Evolutionary conservation across 2,329 filamentous ascomycete genomes (phyloP), one percentile per base, ranked within the genome.

Genomic region (Xylaria sp.): DNA sequence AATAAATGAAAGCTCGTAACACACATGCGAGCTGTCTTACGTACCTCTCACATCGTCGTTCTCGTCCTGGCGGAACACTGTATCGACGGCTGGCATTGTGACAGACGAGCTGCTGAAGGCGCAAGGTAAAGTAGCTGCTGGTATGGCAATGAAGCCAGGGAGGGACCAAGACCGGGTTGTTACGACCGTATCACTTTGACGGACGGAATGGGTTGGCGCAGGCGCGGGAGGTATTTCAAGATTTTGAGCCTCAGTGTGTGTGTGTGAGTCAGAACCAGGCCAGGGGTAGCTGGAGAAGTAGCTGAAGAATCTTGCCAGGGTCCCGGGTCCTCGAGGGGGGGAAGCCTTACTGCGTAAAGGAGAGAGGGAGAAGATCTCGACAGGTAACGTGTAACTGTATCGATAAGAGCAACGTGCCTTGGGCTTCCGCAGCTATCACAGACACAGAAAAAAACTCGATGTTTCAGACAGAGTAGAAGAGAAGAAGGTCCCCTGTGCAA

Each of bases 1-100:
- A 44, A 34, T 42, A 40, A 41, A 16, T 38, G 16, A 39, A 40
- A 26, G 48, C 26, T n/a, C 6, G 29, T 34, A 44, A 48, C 38
- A 34, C 16, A 17, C n/a, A 22, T 29, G 39, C 38, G 7, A 21
- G 40, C 44, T 51, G 19, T 52, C 43, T 52, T 44, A 70, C 71
- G 20, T 67, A 74, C 72, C 67, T 73, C 72, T 70, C 56, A 70
- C 72, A 52, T 74, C 71, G 56, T 73, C 72, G 24, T 71, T 71
- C 62, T 63, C 63, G 45, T 71, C 71, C 62, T 63, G 62, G 45
- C 69, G 63, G 44, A 67, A 65, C 48, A 54, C 61, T 60, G 70
- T 67, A 57, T 71, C 67, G 59, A 71, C 61, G 55, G 68, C 69
- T 52, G 71, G 68, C 70, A 72, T 73, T 18, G 38, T 69, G 58